phyloP scores from a whole-genome alignment of 441 rosid genomes.

The Manihot esculenta region DNA sequence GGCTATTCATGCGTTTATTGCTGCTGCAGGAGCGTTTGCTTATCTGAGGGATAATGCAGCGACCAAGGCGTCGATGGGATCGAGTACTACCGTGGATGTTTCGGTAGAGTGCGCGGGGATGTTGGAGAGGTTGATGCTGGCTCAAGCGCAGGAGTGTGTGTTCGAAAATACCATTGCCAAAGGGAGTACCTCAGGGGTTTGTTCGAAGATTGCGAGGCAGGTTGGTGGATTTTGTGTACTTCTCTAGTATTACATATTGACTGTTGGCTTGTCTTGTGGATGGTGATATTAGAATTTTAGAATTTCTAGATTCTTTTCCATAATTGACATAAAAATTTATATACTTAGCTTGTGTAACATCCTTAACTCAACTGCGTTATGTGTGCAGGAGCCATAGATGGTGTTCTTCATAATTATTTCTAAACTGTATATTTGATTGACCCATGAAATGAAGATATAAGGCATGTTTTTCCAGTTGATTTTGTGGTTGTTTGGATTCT shows the following conservation, averaged over 20 bases:
- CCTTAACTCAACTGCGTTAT: background rate
- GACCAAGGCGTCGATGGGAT: constrained; percentile 76
- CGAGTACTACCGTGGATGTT: constrained; percentile 70
- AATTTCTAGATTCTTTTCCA: background rate
- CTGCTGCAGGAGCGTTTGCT: constrained; percentile 81
- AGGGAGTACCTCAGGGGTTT: constrained; percentile 94
- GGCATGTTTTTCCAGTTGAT: background rate
- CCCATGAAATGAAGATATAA: background rate
- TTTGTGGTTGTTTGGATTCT: constrained; percentile 6
- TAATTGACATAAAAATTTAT: background rate
- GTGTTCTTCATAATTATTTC: background rate
- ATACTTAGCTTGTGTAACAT: background rate
- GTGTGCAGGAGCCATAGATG: background rate
- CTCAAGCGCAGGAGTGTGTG: constrained; percentile 96
- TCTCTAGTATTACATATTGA: background rate
- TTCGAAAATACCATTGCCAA: constrained; percentile 92
- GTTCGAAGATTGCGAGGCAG: constrained; percentile 91
- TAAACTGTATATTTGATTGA: background rate
- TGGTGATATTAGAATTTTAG: background rate
- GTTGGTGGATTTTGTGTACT: constrained; percentile 32
- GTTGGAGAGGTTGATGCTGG: constrained; percentile 92
- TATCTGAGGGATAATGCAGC: constrained; percentile 72
- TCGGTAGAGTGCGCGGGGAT: constrained; percentile 86
- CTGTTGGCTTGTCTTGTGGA: background rate
- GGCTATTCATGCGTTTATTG: constrained; percentile 86